phyloP scores from a whole-genome alignment of 768 basidiomycete species.

The Lenzites betulinus region DNA sequence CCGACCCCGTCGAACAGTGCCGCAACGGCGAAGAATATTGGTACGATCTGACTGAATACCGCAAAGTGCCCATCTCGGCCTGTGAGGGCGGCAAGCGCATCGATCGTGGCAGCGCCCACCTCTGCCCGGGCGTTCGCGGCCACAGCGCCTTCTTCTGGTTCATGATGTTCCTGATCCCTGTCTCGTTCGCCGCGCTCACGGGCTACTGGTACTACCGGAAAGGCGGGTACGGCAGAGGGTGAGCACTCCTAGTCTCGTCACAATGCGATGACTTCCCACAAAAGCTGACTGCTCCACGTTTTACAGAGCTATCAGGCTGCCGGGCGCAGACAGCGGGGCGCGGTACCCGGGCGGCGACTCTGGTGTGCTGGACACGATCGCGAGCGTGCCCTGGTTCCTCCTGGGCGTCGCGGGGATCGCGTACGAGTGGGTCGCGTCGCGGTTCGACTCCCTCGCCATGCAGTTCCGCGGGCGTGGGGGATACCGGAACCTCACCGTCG shows the following conservation, averaged over 20 bases:
- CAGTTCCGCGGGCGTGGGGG: conserved; percentile 57
- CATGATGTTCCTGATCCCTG: conserved; percentile 73
- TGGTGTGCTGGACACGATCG: conserved; percentile 66
- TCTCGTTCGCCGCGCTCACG: conserved; percentile 71
- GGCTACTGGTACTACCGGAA: conserved; percentile 82
- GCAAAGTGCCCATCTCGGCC: conserved; percentile 85
- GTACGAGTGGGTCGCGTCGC: conserved; percentile 62
- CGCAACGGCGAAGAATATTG: conserved; percentile 69
- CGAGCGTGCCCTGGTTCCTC: conserved; percentile 89
- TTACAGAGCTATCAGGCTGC: conserved; percentile 73
- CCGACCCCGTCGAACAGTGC: conserved; percentile 60
- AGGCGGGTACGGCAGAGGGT: conserved; percentile 77
- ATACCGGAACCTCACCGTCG: conserved; percentile 71
- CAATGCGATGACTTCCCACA: not conserved
- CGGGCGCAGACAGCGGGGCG: conserved; percentile 49
- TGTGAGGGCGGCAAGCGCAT: conserved; percentile 82
- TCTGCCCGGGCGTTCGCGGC: conserved; percentile 79
- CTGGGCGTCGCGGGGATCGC: conserved; percentile 76
- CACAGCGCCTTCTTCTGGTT: conserved; percentile 86
- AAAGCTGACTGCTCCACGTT: conserved; percentile 17
- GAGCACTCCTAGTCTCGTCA: conserved; percentile 31
- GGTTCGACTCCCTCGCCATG: conserved; percentile 40
- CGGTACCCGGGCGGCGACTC: conserved; percentile 43
- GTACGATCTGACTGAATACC: conserved; percentile 93
- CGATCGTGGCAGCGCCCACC: conserved; percentile 73